Conservation (phyloP, 2,329 filamentous ascomycete species). For the Fusarium cyanostomum region DNA sequence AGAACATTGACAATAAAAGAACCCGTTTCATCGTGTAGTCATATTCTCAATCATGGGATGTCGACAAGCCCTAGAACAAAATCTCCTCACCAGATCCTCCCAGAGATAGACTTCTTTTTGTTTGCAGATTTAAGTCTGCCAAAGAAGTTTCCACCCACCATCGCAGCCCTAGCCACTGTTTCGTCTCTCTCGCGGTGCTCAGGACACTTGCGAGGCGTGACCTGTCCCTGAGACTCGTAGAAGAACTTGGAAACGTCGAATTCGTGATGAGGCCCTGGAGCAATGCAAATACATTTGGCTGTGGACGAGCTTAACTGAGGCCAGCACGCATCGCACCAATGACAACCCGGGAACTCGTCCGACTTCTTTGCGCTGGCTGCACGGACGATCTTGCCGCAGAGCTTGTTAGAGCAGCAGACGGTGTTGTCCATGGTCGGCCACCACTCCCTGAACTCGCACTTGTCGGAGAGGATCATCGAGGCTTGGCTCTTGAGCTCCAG, state of each 20-base stretch:
- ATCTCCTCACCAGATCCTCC: slow-evolving; percentile 12
- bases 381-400: slow-evolving; percentile 49
- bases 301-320: slow-evolving; percentile 43
- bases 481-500: slow-evolving; percentile 44
- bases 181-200: slow-evolving; percentile 19
- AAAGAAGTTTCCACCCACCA: slow-evolving; percentile 22
- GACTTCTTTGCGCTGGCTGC: slow-evolving; percentile 33
- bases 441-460: slow-evolving; percentile 42
- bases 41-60: no score
- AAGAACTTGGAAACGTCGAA: slow-evolving; percentile 49
- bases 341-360: slow-evolving; percentile 36
- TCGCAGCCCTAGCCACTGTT: slow-evolving; percentile 3
- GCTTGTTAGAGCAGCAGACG: slow-evolving; percentile 52
- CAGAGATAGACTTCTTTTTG: slow-evolving; percentile 22
- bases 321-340: slow-evolving; percentile 49
- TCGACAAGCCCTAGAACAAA: no score
- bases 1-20: no score
- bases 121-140: slow-evolving; percentile 12
- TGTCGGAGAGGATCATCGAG: slow-evolving; percentile 31
- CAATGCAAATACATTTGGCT: slow-evolving; percentile 37
- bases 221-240: slow-evolving; percentile 47
- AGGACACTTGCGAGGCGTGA: slow-evolving; percentile 37
- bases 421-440: slow-evolving; percentile 46
- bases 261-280: slow-evolving; percentile 40
- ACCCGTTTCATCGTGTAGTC: no score